Conservation (phyloP, 768 basidiomycete species). For the Termitomyces sp. region DNA sequence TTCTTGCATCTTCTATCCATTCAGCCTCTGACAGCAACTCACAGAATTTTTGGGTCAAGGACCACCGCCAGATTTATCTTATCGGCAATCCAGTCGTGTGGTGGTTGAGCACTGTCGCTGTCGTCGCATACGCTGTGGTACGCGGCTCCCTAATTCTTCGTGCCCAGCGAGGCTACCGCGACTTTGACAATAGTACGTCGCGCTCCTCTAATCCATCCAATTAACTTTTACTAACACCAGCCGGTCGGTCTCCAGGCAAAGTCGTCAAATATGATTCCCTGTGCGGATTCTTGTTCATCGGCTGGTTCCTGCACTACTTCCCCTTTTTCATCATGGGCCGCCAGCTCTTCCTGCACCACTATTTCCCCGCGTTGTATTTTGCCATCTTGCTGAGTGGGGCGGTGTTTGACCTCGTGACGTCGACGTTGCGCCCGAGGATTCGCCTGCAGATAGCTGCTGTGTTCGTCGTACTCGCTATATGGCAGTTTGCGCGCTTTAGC, state of each 20-base stretch:
- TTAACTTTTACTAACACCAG: background rate
- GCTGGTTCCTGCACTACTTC: conserved; percentile 90
- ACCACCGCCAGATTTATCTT: conserved; percentile 92
- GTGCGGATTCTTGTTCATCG: conserved; percentile 87
- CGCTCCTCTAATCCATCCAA: background rate
- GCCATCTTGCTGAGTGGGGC: conserved; percentile 73
- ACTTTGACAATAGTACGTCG: conserved; percentile 85
- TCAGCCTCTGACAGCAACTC: conserved; percentile 2
- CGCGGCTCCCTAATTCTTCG: conserved; percentile 82
- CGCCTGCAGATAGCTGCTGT: conserved; percentile 79
- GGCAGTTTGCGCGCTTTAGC: conserved; percentile 74
- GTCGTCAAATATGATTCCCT: conserved; percentile 89
- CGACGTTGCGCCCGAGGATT: conserved; percentile 66
- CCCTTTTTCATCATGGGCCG: conserved; percentile 98
- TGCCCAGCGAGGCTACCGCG: conserved; percentile 84
- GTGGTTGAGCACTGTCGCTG: conserved; percentile 76
- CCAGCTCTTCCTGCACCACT: conserved; percentile 97
- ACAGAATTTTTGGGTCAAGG: conserved; percentile 98
- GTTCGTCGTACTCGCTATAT: conserved; percentile 65
- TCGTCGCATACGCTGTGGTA: conserved; percentile 59
- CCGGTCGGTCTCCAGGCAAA: conserved; percentile 61
- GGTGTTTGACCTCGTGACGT: conserved; percentile 83
- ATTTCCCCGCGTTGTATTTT: conserved; percentile 95
- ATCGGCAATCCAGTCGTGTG: conserved; percentile 93
- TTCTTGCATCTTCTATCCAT: background rate